Evolutionary conservation across 164 flowering plant species (phyloP).

Genomic region (Akebia trifoliata): DNA sequence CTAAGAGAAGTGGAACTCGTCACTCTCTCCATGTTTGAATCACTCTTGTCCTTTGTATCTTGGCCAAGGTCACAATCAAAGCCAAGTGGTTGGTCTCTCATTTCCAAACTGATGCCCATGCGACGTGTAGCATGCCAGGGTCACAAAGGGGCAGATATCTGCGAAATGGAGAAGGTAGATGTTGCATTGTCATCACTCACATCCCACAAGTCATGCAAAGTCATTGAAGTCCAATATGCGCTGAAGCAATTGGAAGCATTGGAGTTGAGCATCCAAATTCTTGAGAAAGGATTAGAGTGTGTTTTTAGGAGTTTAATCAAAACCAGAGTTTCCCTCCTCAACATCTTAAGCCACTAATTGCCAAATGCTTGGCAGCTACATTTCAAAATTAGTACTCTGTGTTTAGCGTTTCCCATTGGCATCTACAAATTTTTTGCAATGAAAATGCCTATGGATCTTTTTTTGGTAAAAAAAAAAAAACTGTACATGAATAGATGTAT

Average conservation of each 20-base stretch:
- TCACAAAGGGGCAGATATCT: neutral
- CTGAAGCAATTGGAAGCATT: conserved; percentile 12
- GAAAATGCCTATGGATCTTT: too few relatives aligned
- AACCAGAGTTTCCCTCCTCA: conserved; percentile 32
- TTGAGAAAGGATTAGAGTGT: conserved; percentile 29
- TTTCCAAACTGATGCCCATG: conserved; percentile 21
- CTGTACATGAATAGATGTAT: too few relatives aligned
- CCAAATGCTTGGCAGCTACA: too few relatives aligned
- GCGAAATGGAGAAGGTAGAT: conserved; percentile 23
- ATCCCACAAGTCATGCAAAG: neutral
- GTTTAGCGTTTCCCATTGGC: too few relatives aligned
- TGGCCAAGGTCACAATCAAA: neutral
- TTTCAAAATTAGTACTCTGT: too few relatives aligned
- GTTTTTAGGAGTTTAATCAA: conserved; percentile 29
- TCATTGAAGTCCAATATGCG: conserved; percentile 7
- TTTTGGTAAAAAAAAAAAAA: too few relatives aligned
- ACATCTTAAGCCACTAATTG: conserved; percentile 5
- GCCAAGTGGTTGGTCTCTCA: conserved; percentile 11
- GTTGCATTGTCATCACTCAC: conserved; percentile 10
- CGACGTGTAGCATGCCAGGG: conserved; percentile 10
- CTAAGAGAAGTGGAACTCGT: conserved; percentile 10
- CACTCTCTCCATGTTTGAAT: neutral
- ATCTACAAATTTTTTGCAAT: too few relatives aligned
- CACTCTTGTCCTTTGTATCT: neutral
- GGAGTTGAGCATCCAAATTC: conserved; percentile 19